Evolutionary conservation across 2,329 filamentous ascomycete genomes (phyloP), one percentile per base, ranked within the genome.

Genomic region (Paracamarosporium sp.): DNA sequence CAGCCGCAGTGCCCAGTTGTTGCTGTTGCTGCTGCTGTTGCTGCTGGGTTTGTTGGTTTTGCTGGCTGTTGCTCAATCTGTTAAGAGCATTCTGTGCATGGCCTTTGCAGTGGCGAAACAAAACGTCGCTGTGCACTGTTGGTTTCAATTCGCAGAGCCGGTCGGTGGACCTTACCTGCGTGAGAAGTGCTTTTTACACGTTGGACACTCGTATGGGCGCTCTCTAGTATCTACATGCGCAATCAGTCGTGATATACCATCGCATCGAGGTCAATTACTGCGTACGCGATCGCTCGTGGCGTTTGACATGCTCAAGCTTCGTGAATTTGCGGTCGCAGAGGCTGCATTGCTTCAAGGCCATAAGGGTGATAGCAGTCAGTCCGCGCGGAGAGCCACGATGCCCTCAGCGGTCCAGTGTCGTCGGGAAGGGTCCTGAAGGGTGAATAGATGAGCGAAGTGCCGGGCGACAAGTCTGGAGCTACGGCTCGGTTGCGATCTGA

Each of bases 251-350:
- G 47, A 35, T 28, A 33, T 22, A n/a, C 63, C 56, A 33, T 50
- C 40, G 25, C 31, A 47, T 35, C 30, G 38, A 20, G 51, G 44
- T 30, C 50, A 59, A 50, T 47, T 54, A 54, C 53, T 30, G 76
- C 82, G 67, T 74, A 85, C 83, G 82, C 55, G 82, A 84, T 66
- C 82, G 78, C 66, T 84, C 82, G 69, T 85, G 83, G 40, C 82
- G 79, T 67, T 84, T 84, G 64, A 82, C 80, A 71, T 85, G 82
- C 66, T 84, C 82, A 28, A 81, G 82, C 71, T 85, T 85, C 60
- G 81, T 83, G 74, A 85, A 85, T 60, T 80, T 81, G 60, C 82
- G 79, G 61, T 83, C 82, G 76, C 82, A 85, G 67, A 74, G 67
- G 62, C 72, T 75, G 68, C 74, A 76, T 63, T 76, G 74, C 53